A percentile compares a stretch with the other conserved stretches of the same genome.
Conservation (phyloP, 306 rosid species). For the Psophocarpus tetragonolobus region DNA sequence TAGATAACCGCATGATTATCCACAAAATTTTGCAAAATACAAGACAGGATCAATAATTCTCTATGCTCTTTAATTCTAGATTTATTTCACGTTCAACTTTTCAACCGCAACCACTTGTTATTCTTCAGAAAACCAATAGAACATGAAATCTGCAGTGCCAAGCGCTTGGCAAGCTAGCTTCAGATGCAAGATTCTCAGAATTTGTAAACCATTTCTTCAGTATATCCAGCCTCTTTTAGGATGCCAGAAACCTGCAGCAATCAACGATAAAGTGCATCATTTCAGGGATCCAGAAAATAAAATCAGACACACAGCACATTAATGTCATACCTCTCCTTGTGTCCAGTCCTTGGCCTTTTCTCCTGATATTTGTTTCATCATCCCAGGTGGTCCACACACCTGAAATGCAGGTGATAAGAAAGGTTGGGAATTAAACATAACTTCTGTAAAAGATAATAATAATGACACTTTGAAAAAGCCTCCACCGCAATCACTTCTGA, state of each 20-base stretch:
- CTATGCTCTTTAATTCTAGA: conserved; percentile 27
- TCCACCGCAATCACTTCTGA: neutral
- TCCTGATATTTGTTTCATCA: conserved; percentile 90
- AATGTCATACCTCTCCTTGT: conserved; percentile 87
- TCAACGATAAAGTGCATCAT: conserved; percentile 19
- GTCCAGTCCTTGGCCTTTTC: conserved; percentile 84
- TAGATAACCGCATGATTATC: neutral
- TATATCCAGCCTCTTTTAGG: conserved; percentile 84
- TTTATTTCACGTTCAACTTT: conserved; percentile 36
- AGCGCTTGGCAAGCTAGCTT: conserved; percentile 12
- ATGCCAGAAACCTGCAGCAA: conserved; percentile 77
- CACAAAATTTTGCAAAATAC: conserved; percentile 30
- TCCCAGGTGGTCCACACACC: conserved; percentile 99
- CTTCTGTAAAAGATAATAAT: neutral
- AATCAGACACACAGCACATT: conserved; percentile 6
- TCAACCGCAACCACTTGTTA: conserved; percentile 25
- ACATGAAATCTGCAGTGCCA: conserved; percentile 3
- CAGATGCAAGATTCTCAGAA: conserved; percentile 54
- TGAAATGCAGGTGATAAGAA: conserved; percentile 40
- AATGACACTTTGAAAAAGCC: neutral
- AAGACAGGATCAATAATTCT: conserved; percentile 17
- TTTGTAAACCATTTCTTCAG: conserved; percentile 97
- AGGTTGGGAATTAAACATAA: neutral
- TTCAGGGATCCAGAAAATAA: neutral
- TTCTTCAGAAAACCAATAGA: conserved; percentile 37